Base-by-base conservation (phyloP, 495 filamentous ascomycete species). In the Neurospora tetrasperma region DNA sequence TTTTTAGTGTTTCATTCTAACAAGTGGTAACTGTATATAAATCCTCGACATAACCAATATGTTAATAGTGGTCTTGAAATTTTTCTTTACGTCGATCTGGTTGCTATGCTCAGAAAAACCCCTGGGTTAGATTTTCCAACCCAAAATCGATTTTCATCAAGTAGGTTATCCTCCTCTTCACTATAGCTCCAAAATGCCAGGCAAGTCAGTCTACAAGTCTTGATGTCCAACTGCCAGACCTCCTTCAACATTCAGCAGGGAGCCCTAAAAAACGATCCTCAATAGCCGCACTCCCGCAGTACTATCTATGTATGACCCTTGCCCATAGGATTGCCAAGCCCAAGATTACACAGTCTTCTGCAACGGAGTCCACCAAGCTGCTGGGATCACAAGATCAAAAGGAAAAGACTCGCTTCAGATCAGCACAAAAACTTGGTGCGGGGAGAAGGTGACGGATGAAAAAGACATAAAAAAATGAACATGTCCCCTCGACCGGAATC, bases 401-500 rank as follows among this genome's bases (percentile, higher is more conserved):
- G 12, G 42, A 42, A 41, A 41, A 42, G 42, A 43, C 42, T 18
- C 16, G 42, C 42, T 43, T 43, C 42, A 16, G 42, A 14, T 16
- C 39, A 40, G 42, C 42, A 18, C 14, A n/a, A 16, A 35, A 35
- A 62, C 9, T 10, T 10, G 10, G 40, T 9, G 40, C 40, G 9
- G 40, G 2, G 40, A 41, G 9, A 40, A 40, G 40, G 40, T 11
- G 40, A 41, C 40, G 8, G 9, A 41, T 11, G 27, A 35, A 59
- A 35, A 62, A 18, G 12, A 62, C 5, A 38, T 1, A 14, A 2
- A 62, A 62, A 62, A 62, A 35, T 14, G 16, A 16, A 62, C 27
- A 62, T 8, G 27, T 62, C 54, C 54, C 54, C 54, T 62, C 54
- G 54, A 62, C 54, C 54, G 54, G 54, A 62, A 62, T 62, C 54